Base-by-base conservation (phyloP, 164 flowering plant species). In the Vitis cinerea region DNA sequence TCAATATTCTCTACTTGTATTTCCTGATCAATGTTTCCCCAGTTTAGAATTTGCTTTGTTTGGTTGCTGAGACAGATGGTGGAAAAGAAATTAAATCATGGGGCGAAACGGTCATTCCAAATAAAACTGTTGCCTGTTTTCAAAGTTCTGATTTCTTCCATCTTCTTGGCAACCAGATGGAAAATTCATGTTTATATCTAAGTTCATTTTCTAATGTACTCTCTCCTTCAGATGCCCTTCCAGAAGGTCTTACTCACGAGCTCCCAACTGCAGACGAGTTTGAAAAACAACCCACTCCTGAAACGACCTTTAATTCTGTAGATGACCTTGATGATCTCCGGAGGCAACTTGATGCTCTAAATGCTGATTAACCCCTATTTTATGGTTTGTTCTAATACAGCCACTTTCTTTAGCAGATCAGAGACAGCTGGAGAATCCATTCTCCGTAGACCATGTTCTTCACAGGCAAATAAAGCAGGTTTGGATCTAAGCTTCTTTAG, bases 251-350 rank as follows among this genome's bases (percentile, higher is more conserved):
- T 23, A 76, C 78, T 29, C 96, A 75, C 10, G 98, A 95, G 78
- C 91, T 95, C 44, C 99, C 99, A 69, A 77, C 67, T 70, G 96
- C 98, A 15, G 98, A 92, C 67, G 88, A 83, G 47, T 84, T 63
- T 54, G 79, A 83, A 49, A 75, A 72, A 12, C 74, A 66, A 14
- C 61, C 76, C 0, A 61, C 66, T 53, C 9, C 72, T 27, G 87
- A 61, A 65, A 78, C 74, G 31, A 37, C 73, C 6, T 67, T 56
- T 16, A 54, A 71, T 51, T 5, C 81, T 9, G 48, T 69, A 9
- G 95, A 88, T 80, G 98, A 93, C 76, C 91, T 93, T 31, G 98
- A 95, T 3, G 94, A 92, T 23, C 94, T 95, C 30, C 80, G 88
- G 54, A 90, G 67, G 72, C 99, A 91, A 75, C 98, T 95, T 50